Conservation (phyloP, 2,329 filamentous ascomycete species). For the Colletotrichum tropicicola region DNA sequence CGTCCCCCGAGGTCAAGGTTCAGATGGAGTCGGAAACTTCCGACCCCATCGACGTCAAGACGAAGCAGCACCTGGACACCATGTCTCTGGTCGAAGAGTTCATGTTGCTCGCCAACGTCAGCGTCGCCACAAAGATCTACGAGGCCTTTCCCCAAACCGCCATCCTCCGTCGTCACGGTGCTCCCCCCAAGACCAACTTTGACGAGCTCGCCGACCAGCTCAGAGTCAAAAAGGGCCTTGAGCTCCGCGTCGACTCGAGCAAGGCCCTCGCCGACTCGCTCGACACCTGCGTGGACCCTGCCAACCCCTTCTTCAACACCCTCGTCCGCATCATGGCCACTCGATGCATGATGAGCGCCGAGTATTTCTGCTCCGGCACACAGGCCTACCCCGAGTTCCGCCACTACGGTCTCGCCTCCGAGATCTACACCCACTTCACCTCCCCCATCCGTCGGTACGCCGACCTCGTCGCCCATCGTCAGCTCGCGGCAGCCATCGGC, state of each 20-base stretch:
- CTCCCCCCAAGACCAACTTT: constrained; percentile 95
- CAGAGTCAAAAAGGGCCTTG: constrained; percentile 83
- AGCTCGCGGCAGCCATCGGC: constrained; percentile 93
- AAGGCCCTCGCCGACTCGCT: constrained; percentile 94
- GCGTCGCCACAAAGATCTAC: constrained; percentile 90
- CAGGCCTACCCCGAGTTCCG: constrained; percentile 94
- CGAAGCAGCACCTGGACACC: constrained; percentile 91
- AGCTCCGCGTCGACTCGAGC: constrained; percentile 85
- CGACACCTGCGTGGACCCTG: constrained; percentile 80
- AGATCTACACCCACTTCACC: constrained; percentile 99
- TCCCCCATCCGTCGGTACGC: constrained; percentile 97
- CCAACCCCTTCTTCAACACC: constrained; percentile 97
- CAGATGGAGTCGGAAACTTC: constrained; percentile 96
- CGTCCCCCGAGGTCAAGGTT: constrained; percentile 97
- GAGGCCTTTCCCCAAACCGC: constrained; percentile 94
- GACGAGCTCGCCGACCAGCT: constrained; percentile 93
- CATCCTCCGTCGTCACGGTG: constrained; percentile 88
- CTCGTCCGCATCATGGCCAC: constrained; percentile 97
- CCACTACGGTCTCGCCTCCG: constrained; percentile 94
- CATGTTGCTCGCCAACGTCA: constrained; percentile 98
- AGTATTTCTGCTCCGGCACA: constrained; percentile 96
- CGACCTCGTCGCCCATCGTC: constrained; percentile 93
- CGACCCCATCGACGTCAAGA: constrained; percentile 95
- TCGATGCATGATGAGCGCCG: constrained; percentile 98
- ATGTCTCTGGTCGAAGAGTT: constrained; percentile 99